Evolutionary conservation across 768 basidiomycete species (phyloP).

Genomic region (Psilocybe subaeruginosa): DNA sequence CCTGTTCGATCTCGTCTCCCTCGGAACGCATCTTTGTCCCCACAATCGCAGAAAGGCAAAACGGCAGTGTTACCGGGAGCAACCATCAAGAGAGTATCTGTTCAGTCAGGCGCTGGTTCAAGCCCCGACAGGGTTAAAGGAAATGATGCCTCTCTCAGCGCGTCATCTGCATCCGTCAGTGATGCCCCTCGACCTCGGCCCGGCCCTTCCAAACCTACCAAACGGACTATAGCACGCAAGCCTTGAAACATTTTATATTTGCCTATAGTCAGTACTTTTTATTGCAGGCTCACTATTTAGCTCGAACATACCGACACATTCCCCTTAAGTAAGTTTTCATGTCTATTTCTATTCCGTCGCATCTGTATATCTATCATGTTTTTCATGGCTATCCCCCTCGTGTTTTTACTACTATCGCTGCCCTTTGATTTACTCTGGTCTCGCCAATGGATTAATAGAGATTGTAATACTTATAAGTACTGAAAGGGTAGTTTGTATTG

Average conservation of each 20-base stretch:
- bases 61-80: background rate
- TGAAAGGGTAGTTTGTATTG: no score
- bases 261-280: background rate
- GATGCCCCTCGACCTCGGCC: background rate
- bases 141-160: slow-evolving; percentile 4
- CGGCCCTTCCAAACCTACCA: background rate
- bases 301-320: background rate
- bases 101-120: slow-evolving; percentile 6
- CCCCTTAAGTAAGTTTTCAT: background rate
- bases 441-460: background rate
- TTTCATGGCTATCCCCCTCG: background rate
- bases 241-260: background rate
- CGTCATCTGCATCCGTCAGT: slow-evolving; percentile 6
- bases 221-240: background rate
- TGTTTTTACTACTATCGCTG: background rate
- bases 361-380: slow-evolving; percentile 16
- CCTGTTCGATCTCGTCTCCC: slow-evolving; percentile 15
- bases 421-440: background rate
- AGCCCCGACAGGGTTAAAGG: slow-evolving; percentile 7
- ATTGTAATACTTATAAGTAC: no score
- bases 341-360: slow-evolving; percentile 1
- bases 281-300: background rate
- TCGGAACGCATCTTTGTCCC: slow-evolving; percentile 13
- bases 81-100: slow-evolving; percentile 1
- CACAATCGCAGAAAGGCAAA: slow-evolving; percentile 10